These are phyloP conservation scores for Warburgia ugandensis DNA, from an alignment of 164 flowering plant genomes.

Conservation along the genomic window DNA sequence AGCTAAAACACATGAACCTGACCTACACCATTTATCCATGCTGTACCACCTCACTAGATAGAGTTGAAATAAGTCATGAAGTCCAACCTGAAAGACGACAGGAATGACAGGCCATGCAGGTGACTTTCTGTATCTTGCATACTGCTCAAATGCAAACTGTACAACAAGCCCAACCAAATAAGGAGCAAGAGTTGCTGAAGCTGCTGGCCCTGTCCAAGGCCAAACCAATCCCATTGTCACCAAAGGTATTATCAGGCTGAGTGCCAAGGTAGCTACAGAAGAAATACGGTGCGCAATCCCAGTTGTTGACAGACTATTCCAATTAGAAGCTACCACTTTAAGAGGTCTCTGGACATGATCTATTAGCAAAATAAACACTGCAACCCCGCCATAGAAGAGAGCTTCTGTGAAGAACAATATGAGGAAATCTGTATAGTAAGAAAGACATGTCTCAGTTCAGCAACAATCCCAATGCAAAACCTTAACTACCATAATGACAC, in stretches of 20 bases:
- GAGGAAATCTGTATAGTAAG: conserved; percentile 72
- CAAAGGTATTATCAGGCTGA: conserved; percentile 78
- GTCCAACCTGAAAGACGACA: conserved; percentile 69
- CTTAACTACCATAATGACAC: background rate
- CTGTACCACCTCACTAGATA: background rate
- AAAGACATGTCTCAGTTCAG: background rate
- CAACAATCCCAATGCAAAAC: background rate
- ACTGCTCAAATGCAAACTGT: conserved; percentile 91
- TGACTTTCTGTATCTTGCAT: conserved; percentile 59
- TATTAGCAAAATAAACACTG: conserved; percentile 57
- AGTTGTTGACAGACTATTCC: conserved; percentile 17
- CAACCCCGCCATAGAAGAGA: conserved; percentile 88
- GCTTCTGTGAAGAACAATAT: conserved; percentile 97
- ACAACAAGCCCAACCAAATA: conserved; percentile 90
- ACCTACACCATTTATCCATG: background rate
- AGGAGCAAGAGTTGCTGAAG: conserved; percentile 97
- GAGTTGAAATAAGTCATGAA: background rate
- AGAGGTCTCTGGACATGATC: conserved; percentile 44
- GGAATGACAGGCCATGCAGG: conserved; percentile 86
- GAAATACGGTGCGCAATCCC: conserved; percentile 55
- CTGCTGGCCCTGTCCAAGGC: conserved; percentile 99
- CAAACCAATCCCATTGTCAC: conserved; percentile 98
- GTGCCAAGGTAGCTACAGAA: conserved; percentile 65
- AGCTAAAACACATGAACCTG: too few relatives aligned
- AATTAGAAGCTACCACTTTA: conserved; percentile 17